phyloP scores from a whole-genome alignment of 2,329 filamentous ascomycete genomes.

The Aspergillus sp. region DNA sequence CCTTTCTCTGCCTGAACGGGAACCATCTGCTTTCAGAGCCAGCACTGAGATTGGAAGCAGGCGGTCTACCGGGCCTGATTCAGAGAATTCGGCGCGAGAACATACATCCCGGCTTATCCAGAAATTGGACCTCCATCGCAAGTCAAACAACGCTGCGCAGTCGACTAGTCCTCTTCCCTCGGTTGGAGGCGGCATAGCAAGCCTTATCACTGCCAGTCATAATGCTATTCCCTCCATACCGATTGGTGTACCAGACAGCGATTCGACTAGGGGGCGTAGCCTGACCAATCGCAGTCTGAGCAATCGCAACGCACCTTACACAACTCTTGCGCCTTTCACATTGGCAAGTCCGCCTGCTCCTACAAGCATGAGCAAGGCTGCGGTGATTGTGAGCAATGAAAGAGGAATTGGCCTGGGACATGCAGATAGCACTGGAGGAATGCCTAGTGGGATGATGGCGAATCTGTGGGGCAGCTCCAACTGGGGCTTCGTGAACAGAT shows the following conservation, averaged over 20 bases:
- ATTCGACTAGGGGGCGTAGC: conserved; percentile 28
- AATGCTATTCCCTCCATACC: conserved; percentile 57
- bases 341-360: conserved; percentile 74
- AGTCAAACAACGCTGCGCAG: conserved; percentile 54
- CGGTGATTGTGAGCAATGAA: conserved; percentile 74
- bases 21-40: conserved; percentile 52
- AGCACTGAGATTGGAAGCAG: conserved; percentile 60
- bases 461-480: conserved; percentile 90
- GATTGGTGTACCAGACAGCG: conserved; percentile 31
- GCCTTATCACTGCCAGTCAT: conserved; percentile 78
- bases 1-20: conserved; percentile 58
- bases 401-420: conserved; percentile 59
- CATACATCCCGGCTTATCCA: conserved; percentile 86
- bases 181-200: conserved; percentile 65
- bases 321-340: conserved; percentile 71
- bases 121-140: conserved; percentile 83
- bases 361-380: conserved; percentile 79
- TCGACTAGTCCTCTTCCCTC: conserved; percentile 37
- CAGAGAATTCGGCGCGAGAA: conserved; percentile 61
- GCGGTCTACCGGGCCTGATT: conserved; percentile 46
- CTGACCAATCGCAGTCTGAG: conserved; percentile 27
- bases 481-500: conserved; percentile 63
- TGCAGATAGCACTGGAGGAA: conserved; percentile 56
- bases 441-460: conserved; percentile 80
- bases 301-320: conserved; percentile 45